A percentile compares a stretch with the other conserved stretches of the same genome.
These are phyloP conservation scores for Saturnispora besseyi DNA, from an alignment of 805 yeast genomes.

Conservation along the genomic window DNA sequence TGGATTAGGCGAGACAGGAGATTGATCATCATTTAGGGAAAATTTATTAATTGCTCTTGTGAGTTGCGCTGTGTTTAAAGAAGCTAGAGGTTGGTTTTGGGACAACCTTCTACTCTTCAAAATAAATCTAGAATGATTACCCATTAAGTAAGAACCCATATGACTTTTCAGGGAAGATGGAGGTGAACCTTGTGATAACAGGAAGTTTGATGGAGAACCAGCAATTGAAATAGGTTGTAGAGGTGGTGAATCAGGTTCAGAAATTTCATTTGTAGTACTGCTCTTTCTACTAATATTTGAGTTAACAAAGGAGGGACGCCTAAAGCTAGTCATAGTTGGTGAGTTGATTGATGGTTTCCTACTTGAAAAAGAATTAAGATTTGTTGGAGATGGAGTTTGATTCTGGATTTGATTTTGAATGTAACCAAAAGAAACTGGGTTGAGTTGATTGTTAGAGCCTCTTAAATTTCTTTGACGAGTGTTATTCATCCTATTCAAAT, in stretches of 20 bases:
- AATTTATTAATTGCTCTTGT: slow-evolving; percentile 1
- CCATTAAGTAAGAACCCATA: slow-evolving; percentile 6
- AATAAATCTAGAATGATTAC: slow-evolving; percentile 4
- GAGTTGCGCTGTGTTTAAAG: neutral
- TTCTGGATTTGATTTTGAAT: slow-evolving; percentile 1
- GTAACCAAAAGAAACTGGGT: slow-evolving; percentile 3
- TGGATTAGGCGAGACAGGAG: slow-evolving; percentile 3
- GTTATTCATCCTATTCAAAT: neutral
- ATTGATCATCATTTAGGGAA: neutral
- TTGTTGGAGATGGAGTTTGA: slow-evolving; percentile 5
- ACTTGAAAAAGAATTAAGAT: neutral
- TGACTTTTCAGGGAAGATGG: slow-evolving; percentile 29
- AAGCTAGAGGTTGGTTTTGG: neutral
- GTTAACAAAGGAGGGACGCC: slow-evolving; percentile 2
- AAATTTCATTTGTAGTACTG: slow-evolving; percentile 7
- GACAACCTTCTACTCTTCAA: neutral
- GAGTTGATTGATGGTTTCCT: slow-evolving; percentile 15
- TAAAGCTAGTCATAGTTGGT: slow-evolving; percentile 2
- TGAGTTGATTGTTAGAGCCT: neutral
- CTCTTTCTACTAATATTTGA: slow-evolving; percentile 3
- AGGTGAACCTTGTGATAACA: slow-evolving; percentile 46
- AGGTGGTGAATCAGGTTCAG: slow-evolving; percentile 43
- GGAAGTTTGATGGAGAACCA: slow-evolving; percentile 48
- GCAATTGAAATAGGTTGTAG: slow-evolving; percentile 43
- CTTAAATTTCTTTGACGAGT: neutral